Evolutionary conservation across 768 basidiomycete genomes (phyloP).

Genomic region (Suillus subalutaceus): DNA sequence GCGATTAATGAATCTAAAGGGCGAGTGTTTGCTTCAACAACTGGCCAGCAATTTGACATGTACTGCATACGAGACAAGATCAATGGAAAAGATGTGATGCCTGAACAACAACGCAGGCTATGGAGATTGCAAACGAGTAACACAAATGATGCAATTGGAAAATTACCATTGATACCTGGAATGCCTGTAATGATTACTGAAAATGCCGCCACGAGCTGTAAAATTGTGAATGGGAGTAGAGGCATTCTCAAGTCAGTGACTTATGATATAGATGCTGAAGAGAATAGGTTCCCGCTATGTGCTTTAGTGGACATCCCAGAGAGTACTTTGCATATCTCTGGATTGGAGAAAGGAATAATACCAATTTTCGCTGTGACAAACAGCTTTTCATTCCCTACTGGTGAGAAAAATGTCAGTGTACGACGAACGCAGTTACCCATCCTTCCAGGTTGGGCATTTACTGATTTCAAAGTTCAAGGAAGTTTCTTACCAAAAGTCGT

Average conservation of each 20-base stretch:
- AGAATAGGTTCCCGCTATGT: too few species aligned
- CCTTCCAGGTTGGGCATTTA: not conserved
- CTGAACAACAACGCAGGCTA: too few species aligned
- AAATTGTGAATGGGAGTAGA: not conserved
- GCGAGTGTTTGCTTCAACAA: accelerated
- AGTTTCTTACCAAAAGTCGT: not conserved
- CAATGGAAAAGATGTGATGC: too few species aligned
- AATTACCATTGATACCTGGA: not conserved
- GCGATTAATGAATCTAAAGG: not conserved
- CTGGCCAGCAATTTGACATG: not conserved
- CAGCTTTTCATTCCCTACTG: not conserved
- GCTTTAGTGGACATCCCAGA: too few species aligned
- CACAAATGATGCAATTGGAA: not conserved
- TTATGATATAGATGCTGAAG: too few species aligned
- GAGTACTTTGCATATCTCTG: too few species aligned
- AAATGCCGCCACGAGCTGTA: not conserved
- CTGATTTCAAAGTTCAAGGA: not conserved
- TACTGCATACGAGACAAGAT: not conserved
- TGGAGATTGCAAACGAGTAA: too few species aligned
- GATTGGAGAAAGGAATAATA: not conserved
- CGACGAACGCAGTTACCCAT: not conserved
- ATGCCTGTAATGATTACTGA: not conserved
- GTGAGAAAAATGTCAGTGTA: not conserved
- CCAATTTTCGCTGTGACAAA: not conserved
- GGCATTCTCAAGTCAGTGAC: not conserved